Conservation (phyloP, 108 stramenopile species). For the Licmophora abbreviata region DNA sequence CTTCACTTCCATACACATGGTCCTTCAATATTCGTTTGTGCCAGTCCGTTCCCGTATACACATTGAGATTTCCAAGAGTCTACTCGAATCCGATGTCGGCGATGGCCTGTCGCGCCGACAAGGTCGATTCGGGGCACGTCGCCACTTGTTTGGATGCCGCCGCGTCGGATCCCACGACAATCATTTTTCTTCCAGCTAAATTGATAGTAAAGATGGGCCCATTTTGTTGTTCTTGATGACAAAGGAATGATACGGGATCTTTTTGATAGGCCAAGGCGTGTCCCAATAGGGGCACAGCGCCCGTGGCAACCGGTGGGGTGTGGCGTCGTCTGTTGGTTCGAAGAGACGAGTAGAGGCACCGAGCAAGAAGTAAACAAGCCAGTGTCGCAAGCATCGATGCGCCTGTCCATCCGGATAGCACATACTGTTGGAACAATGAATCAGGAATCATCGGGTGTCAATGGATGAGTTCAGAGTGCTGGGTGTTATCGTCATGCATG, state of each 20-base stretch:
- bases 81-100: constrained; percentile 46
- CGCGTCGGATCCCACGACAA: constrained; percentile 16
- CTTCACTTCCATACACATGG: neutral
- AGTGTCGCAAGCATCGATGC: too few relatives aligned
- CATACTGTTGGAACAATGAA: too few relatives aligned
- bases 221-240: constrained; percentile 1
- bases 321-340: too few relatives aligned
- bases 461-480: too few relatives aligned
- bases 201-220: constrained; percentile 44
- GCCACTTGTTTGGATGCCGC: constrained; percentile 21
- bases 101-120: constrained; percentile 29
- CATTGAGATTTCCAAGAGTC: constrained; percentile 35
- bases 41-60: constrained; percentile 31
- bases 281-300: constrained; percentile 35
- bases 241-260: constrained; percentile 28
- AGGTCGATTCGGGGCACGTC: constrained; percentile 21
- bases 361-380: too few relatives aligned
- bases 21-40: constrained; percentile 37
- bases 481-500: too few relatives aligned
- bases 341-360: too few relatives aligned
- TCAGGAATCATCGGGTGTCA: too few relatives aligned
- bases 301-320: constrained; percentile 33
- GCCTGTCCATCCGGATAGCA: too few relatives aligned
- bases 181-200: constrained; percentile 44
- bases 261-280: constrained; percentile 30